Conservation (phyloP, 2,329 filamentous ascomycete genomes). For the Dactylonectria estremocensis region DNA sequence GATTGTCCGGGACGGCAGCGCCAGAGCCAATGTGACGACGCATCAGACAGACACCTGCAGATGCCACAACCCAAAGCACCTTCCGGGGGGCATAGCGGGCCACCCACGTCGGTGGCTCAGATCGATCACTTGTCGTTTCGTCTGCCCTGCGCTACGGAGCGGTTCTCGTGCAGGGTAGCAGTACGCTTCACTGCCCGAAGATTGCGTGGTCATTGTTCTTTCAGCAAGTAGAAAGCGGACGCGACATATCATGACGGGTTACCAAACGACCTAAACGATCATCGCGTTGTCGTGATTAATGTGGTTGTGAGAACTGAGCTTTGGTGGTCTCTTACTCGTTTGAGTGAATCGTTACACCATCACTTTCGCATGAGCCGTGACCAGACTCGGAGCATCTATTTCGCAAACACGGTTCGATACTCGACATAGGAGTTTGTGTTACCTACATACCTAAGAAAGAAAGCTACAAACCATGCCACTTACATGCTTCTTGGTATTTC, state of each 20-base stretch:
- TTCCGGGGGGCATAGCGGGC: background rate
- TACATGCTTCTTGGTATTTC: too few species aligned
- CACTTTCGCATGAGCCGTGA: conserved; percentile 1
- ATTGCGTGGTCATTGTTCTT: background rate
- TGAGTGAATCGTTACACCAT: background rate
- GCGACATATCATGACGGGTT: background rate
- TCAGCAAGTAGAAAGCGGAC: background rate
- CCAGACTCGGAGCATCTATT: background rate
- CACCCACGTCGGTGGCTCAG: background rate
- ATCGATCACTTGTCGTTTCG: background rate
- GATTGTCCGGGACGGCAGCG: background rate
- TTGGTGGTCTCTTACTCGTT: background rate
- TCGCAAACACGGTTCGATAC: background rate
- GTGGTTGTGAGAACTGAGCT: background rate
- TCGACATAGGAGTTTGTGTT: too few species aligned
- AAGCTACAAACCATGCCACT: too few species aligned
- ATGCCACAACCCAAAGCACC: background rate
- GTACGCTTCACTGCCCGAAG: too few species aligned
- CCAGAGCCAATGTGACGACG: background rate
- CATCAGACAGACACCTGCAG: background rate
- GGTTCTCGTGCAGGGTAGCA: background rate
- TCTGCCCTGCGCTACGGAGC: background rate
- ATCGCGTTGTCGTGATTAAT: background rate
- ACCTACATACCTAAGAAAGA: too few species aligned
- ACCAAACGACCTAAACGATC: background rate